phyloP scores from a whole-genome alignment of 805 yeast genomes.

The Hanseniaspora clermontiae region DNA sequence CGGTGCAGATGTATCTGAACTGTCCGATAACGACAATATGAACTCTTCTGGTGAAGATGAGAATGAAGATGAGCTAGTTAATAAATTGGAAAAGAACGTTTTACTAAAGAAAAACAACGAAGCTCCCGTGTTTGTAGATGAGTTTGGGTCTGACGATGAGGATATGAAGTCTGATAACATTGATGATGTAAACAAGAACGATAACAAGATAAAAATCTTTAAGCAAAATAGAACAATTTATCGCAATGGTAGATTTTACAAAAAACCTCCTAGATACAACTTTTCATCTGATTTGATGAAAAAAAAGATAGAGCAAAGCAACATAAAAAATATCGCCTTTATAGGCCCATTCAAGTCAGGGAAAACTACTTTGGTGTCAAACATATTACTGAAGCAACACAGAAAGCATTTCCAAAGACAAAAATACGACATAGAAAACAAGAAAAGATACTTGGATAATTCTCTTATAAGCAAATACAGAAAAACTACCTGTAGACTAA shows the following conservation, averaged over 20 bases:
- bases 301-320: conserved; percentile 38
- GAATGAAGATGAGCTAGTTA: neutral
- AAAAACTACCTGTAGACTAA: conserved; percentile 52
- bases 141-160: conserved; percentile 6
- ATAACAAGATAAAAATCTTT: conserved; percentile 3
- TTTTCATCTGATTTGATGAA: conserved; percentile 25
- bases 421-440: conserved; percentile 9
- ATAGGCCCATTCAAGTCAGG: conserved; percentile 80
- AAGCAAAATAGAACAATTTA: neutral
- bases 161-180: neutral
- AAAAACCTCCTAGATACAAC: conserved; percentile 40
- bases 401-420: conserved; percentile 21
- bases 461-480: conserved; percentile 56
- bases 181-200: conserved; percentile 10
- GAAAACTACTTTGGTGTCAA: conserved; percentile 66
- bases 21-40: neutral
- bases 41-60: conserved; percentile 1
- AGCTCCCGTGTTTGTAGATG: conserved; percentile 9
- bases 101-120: neutral
- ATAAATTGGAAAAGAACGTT: neutral
- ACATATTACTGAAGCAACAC: conserved; percentile 57
- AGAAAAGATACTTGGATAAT: conserved; percentile 49
- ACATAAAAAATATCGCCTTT: conserved; percentile 60
- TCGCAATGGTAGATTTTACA: conserved; percentile 12
- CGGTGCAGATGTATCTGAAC: conserved; percentile 9